These are phyloP conservation scores for Aegilops sharonensis DNA, from an alignment of 176 grass and related monocot species.

Conservation along the genomic window DNA sequence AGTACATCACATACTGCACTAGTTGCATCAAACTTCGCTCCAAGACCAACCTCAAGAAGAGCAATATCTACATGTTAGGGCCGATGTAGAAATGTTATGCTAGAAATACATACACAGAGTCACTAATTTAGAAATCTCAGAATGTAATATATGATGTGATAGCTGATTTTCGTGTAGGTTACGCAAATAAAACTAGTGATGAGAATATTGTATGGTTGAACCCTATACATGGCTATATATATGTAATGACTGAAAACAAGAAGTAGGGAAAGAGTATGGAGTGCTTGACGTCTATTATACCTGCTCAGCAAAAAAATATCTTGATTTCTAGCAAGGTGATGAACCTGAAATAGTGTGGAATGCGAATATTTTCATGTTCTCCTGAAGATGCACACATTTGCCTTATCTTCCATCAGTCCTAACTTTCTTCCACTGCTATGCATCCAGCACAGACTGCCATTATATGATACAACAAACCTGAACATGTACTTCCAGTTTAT, in stretches of 20 bases:
- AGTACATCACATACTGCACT: constrained; percentile 57
- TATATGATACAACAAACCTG: neutral
- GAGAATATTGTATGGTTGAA: neutral
- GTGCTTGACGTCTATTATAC: constrained; percentile 25
- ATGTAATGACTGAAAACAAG: neutral
- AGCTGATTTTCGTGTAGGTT: neutral
- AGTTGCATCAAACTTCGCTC: constrained; percentile 90
- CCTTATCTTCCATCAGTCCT: constrained; percentile 19
- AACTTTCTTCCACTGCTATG: neutral
- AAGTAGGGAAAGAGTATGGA: neutral
- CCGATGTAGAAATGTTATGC: neutral
- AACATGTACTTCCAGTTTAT: constrained; percentile 40
- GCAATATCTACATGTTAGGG: constrained; percentile 72
- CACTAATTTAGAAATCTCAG: neutral
- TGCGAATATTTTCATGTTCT: constrained; percentile 77
- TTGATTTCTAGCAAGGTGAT: constrained; percentile 79
- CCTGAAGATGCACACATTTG: constrained; percentile 49
- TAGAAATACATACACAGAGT: neutral
- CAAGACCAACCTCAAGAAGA: constrained; percentile 90
- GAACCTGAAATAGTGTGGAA: constrained; percentile 89
- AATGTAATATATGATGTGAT: neutral
- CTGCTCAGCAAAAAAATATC: constrained; percentile 87
- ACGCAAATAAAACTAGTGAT: neutral
- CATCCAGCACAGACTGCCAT: neutral
- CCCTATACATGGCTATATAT: neutral